Conservation (phyloP, 2,329 filamentous ascomycete genomes). For the Penicillium sp. region DNA sequence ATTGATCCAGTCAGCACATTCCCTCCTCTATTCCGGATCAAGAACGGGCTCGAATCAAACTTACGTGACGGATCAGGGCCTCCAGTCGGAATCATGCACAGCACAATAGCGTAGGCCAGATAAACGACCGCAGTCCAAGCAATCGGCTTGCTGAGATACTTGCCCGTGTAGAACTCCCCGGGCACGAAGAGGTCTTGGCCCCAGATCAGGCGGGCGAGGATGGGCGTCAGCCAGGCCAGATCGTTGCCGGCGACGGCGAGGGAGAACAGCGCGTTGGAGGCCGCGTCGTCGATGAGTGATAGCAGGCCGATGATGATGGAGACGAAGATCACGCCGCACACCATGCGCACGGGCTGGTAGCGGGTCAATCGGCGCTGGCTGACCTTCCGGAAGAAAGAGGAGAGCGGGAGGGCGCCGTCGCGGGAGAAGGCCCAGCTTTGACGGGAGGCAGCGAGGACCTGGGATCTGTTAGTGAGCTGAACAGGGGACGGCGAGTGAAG, state of each 20-base stretch:
- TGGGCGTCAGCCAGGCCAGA: conserved; percentile 59
- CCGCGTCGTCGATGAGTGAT: conserved; percentile 57
- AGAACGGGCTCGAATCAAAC: conserved; percentile 11
- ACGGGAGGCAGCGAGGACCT: conserved; percentile 57
- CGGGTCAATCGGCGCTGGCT: conserved; percentile 53
- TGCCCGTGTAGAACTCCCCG: conserved; percentile 59
- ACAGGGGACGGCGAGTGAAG: too few relatives aligned
- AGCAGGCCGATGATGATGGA: conserved; percentile 56
- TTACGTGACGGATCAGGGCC: conserved; percentile 53
- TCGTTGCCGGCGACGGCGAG: conserved; percentile 58
- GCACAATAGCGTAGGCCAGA: conserved; percentile 53
- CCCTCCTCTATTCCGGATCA: conserved; percentile 3
- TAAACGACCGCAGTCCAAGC: conserved; percentile 55
- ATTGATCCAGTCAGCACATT: too few relatives aligned
- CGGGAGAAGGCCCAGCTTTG: conserved; percentile 64
- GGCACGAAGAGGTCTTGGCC: conserved; percentile 57
- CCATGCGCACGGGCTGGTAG: conserved; percentile 57
- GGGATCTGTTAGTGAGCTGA: conserved; percentile 14
- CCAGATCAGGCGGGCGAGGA: conserved; percentile 59
- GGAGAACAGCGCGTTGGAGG: conserved; percentile 59
- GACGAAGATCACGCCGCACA: conserved; percentile 54
- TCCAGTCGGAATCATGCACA: conserved; percentile 58
- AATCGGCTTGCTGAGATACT: conserved; percentile 52
- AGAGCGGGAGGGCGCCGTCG: conserved; percentile 61
- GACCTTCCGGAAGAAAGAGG: conserved; percentile 56